Base-by-base conservation (phyloP, 1,284 basidiomycete genomes). In the Rhodotorula sp. region DNA sequence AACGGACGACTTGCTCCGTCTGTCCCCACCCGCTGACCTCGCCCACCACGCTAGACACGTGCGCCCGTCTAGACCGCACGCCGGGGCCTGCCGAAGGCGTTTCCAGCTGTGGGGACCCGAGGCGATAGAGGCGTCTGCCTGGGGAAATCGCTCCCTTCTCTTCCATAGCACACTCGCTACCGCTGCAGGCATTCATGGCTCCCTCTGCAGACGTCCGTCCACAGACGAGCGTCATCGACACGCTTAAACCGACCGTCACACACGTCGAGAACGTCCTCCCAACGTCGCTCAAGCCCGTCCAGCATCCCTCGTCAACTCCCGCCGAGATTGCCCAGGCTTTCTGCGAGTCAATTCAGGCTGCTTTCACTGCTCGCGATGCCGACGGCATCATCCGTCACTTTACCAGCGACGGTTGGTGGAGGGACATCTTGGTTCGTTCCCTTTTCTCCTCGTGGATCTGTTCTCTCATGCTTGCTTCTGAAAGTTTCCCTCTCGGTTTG, bases 341-440 rank as follows among this genome's bases (percentile, higher is more conserved):
- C 86, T 81, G 86, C 64, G 59, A 73, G 20, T 68, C 79, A 4
- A 85, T 88, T 73, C 74, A 82, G 15, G 66, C 79, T 27, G 76
- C 80, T 11, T 76, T 82, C 44, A 77, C 78, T 52, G 72, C 79
- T 0, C 77, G 78, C 67, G 77, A 86, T 67, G 78, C 81, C 17
- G 66, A 71, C 24, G 68, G 58, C 4, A 76, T 77, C 61, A 66
- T 68, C 52, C 48, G 65, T 17, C 70, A 70, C 62, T 77, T 77
- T 59, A 44, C 57, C 15, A 64, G 71, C 27, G 69, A 76, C 55
- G 75, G 67, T 11, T 51, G 72, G 15, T 77, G 71, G 69, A 64
- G 76, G 13, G 77, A 77, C 65, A 75, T 78, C 56, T 66, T 78
- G 7, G 59, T 68, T 29, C 27, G 61, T 49, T n/a, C 34, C 20